phyloP scores from a whole-genome alignment of 2,329 filamentous ascomycete genomes.

The Aspergillus niger region DNA sequence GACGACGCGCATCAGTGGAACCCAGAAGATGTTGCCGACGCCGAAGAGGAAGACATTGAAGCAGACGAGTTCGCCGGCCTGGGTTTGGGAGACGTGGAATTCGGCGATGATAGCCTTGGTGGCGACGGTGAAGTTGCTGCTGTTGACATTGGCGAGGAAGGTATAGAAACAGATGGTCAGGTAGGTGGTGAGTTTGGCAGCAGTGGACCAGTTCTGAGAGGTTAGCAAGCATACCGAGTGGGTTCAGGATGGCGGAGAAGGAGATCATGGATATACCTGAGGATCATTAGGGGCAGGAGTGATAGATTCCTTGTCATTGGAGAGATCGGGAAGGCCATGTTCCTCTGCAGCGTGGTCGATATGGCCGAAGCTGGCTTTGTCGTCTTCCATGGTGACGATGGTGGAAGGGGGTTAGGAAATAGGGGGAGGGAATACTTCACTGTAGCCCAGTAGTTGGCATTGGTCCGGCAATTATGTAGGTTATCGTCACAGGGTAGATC shows the following conservation, averaged over 20 bases:
- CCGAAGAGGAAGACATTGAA: slow-evolving; percentile 32
- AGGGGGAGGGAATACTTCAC: too few relatives aligned
- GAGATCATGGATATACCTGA: slow-evolving; percentile 15
- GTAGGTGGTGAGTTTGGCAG: slow-evolving; percentile 31
- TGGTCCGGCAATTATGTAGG: neutral
- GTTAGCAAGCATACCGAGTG: neutral
- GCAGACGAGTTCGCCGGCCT: slow-evolving; percentile 27
- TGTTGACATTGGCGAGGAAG: slow-evolving; percentile 44
- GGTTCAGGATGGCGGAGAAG: neutral
- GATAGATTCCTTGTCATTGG: neutral
- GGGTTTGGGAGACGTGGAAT: slow-evolving; percentile 27
- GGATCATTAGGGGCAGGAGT: slow-evolving; percentile 20
- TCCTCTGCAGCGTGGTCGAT: slow-evolving; percentile 9
- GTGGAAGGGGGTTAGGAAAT: neutral
- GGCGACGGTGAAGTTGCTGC: slow-evolving; percentile 43
- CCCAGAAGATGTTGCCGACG: slow-evolving; percentile 30
- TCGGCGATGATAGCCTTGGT: slow-evolving; percentile 34
- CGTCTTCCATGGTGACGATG: slow-evolving; percentile 5
- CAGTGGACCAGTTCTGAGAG: slow-evolving; percentile 25
- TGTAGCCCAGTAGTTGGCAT: neutral
- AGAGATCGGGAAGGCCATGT: neutral
- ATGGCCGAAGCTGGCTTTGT: slow-evolving; percentile 4
- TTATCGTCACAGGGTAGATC: neutral
- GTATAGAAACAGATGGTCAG: slow-evolving; percentile 43
- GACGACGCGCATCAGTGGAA: slow-evolving; percentile 27